phyloP scores from a whole-genome alignment of 2,329 filamentous ascomycete species.

The Neonectria punicea region DNA sequence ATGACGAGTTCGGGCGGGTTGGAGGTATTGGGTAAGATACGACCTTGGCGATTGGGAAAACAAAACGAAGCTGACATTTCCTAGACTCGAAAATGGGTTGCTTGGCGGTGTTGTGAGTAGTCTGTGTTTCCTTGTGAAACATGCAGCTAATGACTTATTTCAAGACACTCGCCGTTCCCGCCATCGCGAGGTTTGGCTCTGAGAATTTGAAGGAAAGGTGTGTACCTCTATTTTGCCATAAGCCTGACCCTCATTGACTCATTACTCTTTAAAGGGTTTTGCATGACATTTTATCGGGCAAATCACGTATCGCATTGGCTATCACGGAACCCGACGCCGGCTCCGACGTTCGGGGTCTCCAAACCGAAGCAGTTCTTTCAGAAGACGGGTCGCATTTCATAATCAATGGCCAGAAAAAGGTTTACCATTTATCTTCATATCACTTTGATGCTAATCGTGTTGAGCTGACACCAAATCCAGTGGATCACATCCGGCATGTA shows the following conservation, averaged over 20 bases:
- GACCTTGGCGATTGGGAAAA: too few relatives aligned
- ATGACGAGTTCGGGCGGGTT: constrained; percentile 21
- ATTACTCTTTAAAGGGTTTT: not conserved
- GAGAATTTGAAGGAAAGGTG: constrained; percentile 3
- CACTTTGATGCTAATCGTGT: not conserved
- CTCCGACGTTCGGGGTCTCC: constrained; percentile 18
- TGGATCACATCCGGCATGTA: constrained; percentile 26
- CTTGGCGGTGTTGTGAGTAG: constrained; percentile 18
- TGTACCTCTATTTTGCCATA: too few relatives aligned
- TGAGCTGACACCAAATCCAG: not conserved
- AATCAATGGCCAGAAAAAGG: constrained; percentile 20
- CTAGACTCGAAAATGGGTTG: constrained; percentile 17
- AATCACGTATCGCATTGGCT: constrained; percentile 9
- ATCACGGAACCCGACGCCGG: constrained; percentile 20
- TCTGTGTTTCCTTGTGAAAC: not conserved
- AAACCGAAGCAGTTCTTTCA: constrained; percentile 12
- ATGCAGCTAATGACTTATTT: not conserved
- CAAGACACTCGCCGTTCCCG: constrained; percentile 15
- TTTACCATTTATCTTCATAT: not conserved
- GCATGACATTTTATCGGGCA: constrained; percentile 8
- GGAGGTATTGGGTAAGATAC: constrained; percentile 14
- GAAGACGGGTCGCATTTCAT: constrained; percentile 9
- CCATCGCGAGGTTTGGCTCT: constrained; percentile 9
- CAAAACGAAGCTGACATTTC: too few relatives aligned
- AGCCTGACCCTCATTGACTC: accelerated